Percentiles rank a stretch among this genome's conserved stretches.
Evolutionary conservation across 176 grass and related monocot species (phyloP).

Genomic region (bread wheat (Triticum aestivum)): DNA sequence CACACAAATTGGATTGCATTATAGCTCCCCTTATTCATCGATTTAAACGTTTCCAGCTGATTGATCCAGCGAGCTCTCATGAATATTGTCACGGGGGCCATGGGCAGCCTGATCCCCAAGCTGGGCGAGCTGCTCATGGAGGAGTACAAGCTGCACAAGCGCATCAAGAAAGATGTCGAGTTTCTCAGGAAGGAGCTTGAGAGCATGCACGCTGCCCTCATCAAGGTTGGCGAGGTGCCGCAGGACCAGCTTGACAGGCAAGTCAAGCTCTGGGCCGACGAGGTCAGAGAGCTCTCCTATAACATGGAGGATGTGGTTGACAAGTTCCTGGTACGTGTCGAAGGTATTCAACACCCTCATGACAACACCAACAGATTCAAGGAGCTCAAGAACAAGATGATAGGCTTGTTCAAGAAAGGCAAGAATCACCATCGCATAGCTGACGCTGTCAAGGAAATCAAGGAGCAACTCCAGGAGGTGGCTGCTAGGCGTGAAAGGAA

Average conservation of each 20-base stretch:
- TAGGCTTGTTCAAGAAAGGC: not conserved
- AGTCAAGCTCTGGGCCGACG: not conserved
- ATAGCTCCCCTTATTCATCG: not conserved
- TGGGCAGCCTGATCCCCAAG: not conserved
- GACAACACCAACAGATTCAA: not conserved
- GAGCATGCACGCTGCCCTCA: not conserved
- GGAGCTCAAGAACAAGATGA: not conserved
- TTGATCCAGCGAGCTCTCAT: not conserved
- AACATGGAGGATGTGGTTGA: not conserved
- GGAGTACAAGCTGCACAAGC: not conserved
- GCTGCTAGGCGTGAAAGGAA: not conserved
- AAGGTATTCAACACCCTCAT: not conserved
- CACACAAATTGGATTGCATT: not conserved
- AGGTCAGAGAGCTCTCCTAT: not conserved
- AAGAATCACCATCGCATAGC: not conserved
- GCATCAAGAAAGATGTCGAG: not conserved
- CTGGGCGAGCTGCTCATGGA: not conserved
- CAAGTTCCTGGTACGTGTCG: not conserved
- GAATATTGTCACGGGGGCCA: not conserved
- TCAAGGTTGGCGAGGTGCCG: not conserved
- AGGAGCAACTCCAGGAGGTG: not conserved
- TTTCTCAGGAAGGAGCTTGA: fast-evolving
- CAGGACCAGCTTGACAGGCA: not conserved
- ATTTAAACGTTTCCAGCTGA: too few species aligned
- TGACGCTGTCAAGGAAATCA: not conserved